Base-by-base conservation (phyloP, 129 eudicot genomes). In the Erigeron canadensis region DNA sequence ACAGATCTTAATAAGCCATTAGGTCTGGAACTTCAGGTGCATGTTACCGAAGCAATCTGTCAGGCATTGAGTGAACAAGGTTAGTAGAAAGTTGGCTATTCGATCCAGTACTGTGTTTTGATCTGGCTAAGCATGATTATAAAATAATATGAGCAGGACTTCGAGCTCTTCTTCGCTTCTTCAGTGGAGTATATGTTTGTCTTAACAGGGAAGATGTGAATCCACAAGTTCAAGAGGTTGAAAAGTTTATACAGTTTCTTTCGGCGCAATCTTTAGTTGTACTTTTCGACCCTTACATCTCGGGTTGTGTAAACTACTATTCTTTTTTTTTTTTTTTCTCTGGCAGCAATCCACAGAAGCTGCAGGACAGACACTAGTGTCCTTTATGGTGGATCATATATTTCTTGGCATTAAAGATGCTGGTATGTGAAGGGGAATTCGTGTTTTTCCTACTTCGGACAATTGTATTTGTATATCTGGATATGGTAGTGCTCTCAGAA, bases 51-150 rank as follows among this genome's bases (percentile, higher is more conserved):
- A 83, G 91, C 85, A 74, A 84, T 89, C 72, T 89, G 95, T 84
- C 98, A 90, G 69, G 86, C 94, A 63, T 75, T 91, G 71, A 91
- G 97, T 81, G 97, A 91, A 81, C 97, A 94, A 77, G 98, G 98
- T 82, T 71, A 75, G 91, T 84, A 19, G 15, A 46, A 58, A 9
- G 28, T 62, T 4, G 57, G 38, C 44, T 4, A 40, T 13, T 41
- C 43, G 28, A 11, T 11, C 19, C 40, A 11, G 17, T 15, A 45
- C 42, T 9, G 22, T 76, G 37, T 45, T 79, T n/a, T 69, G 66
- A 42, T 63, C 63, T 13, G 44, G 65, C 57, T 37, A 15, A 18
- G 2, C 58, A 22, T 10, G 63, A 34, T 51, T 63, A 43, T 67
- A 65, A 43, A 72, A 67, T 74, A 44, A 78, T 60, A 28, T 84